These are phyloP conservation scores for Arthrobotrys pseudoclavata DNA, from an alignment of 2,329 filamentous ascomycete species.

Conservation along the genomic window DNA sequence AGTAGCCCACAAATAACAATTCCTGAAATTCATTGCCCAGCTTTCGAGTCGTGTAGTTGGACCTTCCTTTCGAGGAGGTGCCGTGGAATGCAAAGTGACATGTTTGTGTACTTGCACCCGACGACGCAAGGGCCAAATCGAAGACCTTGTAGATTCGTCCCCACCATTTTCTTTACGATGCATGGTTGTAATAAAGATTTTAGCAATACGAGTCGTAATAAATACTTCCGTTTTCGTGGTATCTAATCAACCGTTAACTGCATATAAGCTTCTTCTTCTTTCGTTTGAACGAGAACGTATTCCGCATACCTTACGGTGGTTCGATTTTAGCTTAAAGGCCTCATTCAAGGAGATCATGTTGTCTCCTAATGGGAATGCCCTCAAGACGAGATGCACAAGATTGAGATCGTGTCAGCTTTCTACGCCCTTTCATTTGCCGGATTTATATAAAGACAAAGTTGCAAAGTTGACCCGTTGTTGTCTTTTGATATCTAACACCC, in stretches of 20 bases:
- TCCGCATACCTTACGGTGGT: slow-evolving; percentile 1
- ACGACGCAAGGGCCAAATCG: slow-evolving; percentile 54
- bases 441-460: slow-evolving; percentile 12
- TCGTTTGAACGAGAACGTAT: neutral
- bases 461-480: slow-evolving; percentile 14
- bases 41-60: slow-evolving; percentile 19
- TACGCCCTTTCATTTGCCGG: slow-evolving; percentile 9
- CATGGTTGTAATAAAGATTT: slow-evolving; percentile 29
- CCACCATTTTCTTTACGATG: slow-evolving; percentile 19
- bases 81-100: slow-evolving; percentile 58
- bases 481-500: slow-evolving; percentile 22
- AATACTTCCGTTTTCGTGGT: slow-evolving; percentile 41
- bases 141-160: slow-evolving; percentile 34
- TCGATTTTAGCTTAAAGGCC: neutral
- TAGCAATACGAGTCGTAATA: slow-evolving; percentile 5
- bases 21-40: neutral
- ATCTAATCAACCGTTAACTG: neutral
- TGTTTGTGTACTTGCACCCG: slow-evolving; percentile 24
- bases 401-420: neutral
- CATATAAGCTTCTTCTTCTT: neutral
- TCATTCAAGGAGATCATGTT: slow-evolving; percentile 2
- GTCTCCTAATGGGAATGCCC: neutral
- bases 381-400: slow-evolving; percentile 4
- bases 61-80: slow-evolving; percentile 10
- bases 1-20: neutral